Conservation (phyloP, 192 early-diverging fungal genomes). For the Coemansia sp. region DNA sequence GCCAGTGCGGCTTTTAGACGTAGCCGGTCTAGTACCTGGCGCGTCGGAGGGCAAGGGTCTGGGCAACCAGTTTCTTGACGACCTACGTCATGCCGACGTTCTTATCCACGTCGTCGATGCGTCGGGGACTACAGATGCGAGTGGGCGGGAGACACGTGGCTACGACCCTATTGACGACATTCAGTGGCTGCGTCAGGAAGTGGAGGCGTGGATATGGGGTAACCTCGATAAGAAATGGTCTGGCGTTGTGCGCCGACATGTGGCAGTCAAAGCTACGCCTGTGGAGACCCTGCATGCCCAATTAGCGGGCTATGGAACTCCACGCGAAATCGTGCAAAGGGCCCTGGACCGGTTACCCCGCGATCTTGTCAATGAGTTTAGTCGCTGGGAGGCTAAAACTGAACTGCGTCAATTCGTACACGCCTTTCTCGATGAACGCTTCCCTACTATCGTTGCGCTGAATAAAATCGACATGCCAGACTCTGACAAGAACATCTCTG, state of each 20-base stretch:
- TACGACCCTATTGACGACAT: slow-evolving; percentile 87
- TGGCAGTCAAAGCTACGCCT: slow-evolving; percentile 51
- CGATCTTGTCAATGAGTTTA: background rate
- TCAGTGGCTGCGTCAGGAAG: slow-evolving; percentile 76
- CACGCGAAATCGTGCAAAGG: slow-evolving; percentile 31
- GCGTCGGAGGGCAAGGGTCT: slow-evolving; percentile 74
- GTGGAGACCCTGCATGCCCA: slow-evolving; percentile 54
- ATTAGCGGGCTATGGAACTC: slow-evolving; percentile 52
- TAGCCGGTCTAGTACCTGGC: slow-evolving; percentile 83
- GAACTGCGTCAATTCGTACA: slow-evolving; percentile 60
- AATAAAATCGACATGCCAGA: slow-evolving; percentile 90
- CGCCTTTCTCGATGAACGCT: slow-evolving; percentile 74
- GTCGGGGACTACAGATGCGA: slow-evolving; percentile 78
- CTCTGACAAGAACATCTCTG: slow-evolving; percentile 78
- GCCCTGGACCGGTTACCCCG: slow-evolving; percentile 29
- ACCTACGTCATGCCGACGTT: slow-evolving; percentile 74
- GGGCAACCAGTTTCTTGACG: slow-evolving; percentile 83
- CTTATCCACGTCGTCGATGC: slow-evolving; percentile 87
- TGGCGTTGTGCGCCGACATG: slow-evolving; percentile 68
- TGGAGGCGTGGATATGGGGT: slow-evolving; percentile 74
- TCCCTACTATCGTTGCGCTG: slow-evolving; percentile 81
- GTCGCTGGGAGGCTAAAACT: background rate
- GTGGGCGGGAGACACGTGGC: slow-evolving; percentile 74
- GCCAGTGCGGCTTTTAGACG: slow-evolving; percentile 77
- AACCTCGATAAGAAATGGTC: slow-evolving; percentile 74